Evolutionary conservation across 768 basidiomycete genomes (phyloP), one percentile per base, ranked within the genome.

Genomic region (Boletus tylopilopsis): DNA sequence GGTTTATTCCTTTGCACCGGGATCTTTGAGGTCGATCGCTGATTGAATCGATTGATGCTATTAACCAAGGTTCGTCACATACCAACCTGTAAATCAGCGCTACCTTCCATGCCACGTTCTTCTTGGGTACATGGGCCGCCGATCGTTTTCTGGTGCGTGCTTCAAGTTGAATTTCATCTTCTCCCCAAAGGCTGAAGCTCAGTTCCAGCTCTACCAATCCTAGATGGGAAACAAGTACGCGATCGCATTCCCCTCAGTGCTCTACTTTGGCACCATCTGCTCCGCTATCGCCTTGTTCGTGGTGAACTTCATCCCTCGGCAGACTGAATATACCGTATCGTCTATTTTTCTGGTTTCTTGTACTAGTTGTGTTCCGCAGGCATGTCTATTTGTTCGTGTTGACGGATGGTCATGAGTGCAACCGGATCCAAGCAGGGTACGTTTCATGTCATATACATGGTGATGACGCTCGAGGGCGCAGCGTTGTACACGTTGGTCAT

Each of bases 381-480:
- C 11, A 52, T 49, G 48, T 61, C 58, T 36, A 15, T 61, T n/a
- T 43, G 49, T 16, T 45, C 53, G 0, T 64, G 59, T 7, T 27
- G 13, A 6, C 62, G 34, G 1, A 42, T 59, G 0, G 33, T 61
- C 42, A 35, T 49, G 1, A 27, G 13, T 2, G 53, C 59, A 0
- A 13, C 55, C 40, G 59, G 59, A 2, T 35, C 45, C 0, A 46
- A 36, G 1, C 59, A 58, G 8, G 61, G 56, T 2, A 16, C 43
- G 18, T 61, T 63, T 18, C 62, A 64, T 30, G 37, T 63, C 32
- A 25, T 49, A 2, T 63, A 58, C n/a, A 58, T 64, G 59, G 49
- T 59, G 2, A 58, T 63, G 62, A 58, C 59, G 19, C 56, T 63
- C 37, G 61, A 63, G 47, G 62, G 61, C 47, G 61, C 61, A 0